Percentiles rank a stretch among this genome's conserved stretches.
These are phyloP conservation scores for Arthrobotrys entomopaga DNA, from an alignment of 2,329 filamentous ascomycete species.

Conservation along the genomic window DNA sequence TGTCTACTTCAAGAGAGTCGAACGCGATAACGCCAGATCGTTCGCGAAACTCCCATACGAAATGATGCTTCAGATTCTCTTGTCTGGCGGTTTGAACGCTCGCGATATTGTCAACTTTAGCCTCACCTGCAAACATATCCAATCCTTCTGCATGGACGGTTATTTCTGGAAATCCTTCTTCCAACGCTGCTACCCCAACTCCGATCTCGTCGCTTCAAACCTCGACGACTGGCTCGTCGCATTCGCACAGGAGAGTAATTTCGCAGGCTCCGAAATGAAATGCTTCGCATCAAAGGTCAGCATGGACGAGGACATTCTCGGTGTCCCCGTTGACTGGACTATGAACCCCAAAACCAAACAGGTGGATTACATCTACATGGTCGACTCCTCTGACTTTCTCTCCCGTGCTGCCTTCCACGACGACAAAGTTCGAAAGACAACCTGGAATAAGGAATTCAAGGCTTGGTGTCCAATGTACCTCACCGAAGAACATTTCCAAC, in stretches of 20 bases:
- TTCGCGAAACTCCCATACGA: slow-evolving; percentile 47
- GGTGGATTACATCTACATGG: slow-evolving; percentile 53
- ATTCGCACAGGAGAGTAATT: slow-evolving; percentile 48
- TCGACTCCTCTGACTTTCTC: slow-evolving; percentile 51
- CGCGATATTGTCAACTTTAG: slow-evolving; percentile 43
- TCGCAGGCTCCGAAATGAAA: slow-evolving; percentile 50
- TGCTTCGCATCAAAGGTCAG: slow-evolving; percentile 52
- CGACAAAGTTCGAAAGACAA: slow-evolving; percentile 45
- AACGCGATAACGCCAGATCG: slow-evolving; percentile 30
- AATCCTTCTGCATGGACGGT: slow-evolving; percentile 47
- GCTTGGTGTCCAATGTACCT: slow-evolving; percentile 54
- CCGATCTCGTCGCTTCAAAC: slow-evolving; percentile 39
- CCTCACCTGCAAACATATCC: slow-evolving; percentile 37
- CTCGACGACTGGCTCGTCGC: slow-evolving; percentile 50
- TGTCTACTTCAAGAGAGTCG: slow-evolving; percentile 30
- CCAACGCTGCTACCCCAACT: slow-evolving; percentile 35
- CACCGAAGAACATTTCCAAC: slow-evolving; percentile 48
- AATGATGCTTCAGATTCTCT: slow-evolving; percentile 50
- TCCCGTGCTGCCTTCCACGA: slow-evolving; percentile 42
- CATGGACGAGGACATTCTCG: slow-evolving; percentile 51
- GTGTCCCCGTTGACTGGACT: slow-evolving; percentile 41
- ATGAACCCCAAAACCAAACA: slow-evolving; percentile 49
- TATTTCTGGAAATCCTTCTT: slow-evolving; percentile 55
- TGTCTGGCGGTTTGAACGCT: slow-evolving; percentile 33
- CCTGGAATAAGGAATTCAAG: slow-evolving; percentile 53